A percentile compares a stretch with the other conserved stretches of the same genome.
Evolutionary conservation across 176 grass and related monocot species (phyloP).

Genomic region (Phoenix roebelenii): DNA sequence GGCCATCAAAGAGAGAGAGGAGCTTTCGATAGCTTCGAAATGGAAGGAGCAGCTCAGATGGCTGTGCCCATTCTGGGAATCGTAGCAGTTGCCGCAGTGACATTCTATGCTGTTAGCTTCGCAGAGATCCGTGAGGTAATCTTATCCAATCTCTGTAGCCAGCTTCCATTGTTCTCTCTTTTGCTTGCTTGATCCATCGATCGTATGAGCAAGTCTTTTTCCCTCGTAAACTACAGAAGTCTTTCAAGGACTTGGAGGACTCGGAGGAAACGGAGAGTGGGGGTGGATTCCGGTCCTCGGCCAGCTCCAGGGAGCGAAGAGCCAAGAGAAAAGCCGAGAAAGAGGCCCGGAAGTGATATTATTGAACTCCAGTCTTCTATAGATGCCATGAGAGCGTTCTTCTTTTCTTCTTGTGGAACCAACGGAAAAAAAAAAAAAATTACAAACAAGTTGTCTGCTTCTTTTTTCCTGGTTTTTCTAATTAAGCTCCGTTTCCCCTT

Average conservation of each 20-base stretch:
- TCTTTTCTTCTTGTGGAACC: no score
- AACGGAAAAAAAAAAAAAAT: no score
- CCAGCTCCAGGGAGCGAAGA: slow-evolving; percentile 48
- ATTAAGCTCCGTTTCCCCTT: no score
- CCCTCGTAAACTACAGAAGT: slow-evolving; percentile 37
- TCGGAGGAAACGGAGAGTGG: slow-evolving; percentile 27
- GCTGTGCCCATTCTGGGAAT: slow-evolving; percentile 52
- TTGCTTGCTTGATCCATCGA: no score
- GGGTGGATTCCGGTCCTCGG: slow-evolving; percentile 12
- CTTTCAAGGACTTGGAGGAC: slow-evolving; percentile 60
- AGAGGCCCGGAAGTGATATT: slow-evolving; percentile 31
- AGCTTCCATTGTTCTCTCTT: not conserved
- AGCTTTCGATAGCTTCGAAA: slow-evolving; percentile 18
- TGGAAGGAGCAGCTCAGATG: slow-evolving; percentile 34
- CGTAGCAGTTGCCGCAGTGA: slow-evolving; percentile 45
- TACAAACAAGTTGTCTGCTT: no score
- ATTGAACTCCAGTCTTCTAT: no score
- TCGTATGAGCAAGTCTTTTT: not conserved
- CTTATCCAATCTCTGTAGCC: not conserved
- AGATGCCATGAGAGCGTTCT: no score
- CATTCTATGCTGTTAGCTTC: slow-evolving; percentile 93
- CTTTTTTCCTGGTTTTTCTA: no score
- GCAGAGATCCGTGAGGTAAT: slow-evolving; percentile 53
- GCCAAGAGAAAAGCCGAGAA: slow-evolving; percentile 55
- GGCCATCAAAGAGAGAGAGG: not conserved